phyloP scores from a whole-genome alignment of 1,284 basidiomycete species.

The Microbotryomycetes sp. region DNA sequence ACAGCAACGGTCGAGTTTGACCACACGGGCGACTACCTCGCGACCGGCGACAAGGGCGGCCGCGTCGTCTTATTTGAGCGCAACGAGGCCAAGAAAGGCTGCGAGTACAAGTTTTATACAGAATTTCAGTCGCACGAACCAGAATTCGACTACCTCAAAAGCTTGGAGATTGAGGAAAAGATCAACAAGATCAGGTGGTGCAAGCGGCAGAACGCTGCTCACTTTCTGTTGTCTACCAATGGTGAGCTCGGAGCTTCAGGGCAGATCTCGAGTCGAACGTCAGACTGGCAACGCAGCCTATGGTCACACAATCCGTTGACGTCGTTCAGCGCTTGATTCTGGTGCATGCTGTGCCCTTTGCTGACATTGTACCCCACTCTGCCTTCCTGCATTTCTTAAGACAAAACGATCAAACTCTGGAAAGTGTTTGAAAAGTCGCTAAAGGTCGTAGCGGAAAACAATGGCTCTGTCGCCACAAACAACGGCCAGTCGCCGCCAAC shows the following conservation, averaged over 20 bases:
- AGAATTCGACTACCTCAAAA: constrained; percentile 99
- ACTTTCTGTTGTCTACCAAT: constrained; percentile 95
- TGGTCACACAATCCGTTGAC: too few species aligned
- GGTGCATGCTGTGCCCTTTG: too few species aligned
- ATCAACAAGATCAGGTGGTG: constrained; percentile 99
- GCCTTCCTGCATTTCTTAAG: too few species aligned
- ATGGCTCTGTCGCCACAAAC: constrained; percentile 43
- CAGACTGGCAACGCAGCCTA: too few species aligned
- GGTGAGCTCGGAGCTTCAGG: constrained; percentile 59
- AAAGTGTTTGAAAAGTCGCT: constrained; percentile 99
- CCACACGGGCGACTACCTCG: constrained; percentile 97
- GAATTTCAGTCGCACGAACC: constrained; percentile 99
- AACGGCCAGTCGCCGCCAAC: constrained; percentile 19
- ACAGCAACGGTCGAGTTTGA: constrained; percentile 93
- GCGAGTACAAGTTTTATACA: constrained; percentile 99
- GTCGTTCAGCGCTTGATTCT: too few species aligned
- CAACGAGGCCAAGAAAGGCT: constrained; percentile 98
- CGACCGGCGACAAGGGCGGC: constrained; percentile 98
- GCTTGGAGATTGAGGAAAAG: constrained; percentile 99
- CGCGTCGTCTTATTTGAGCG: constrained; percentile 98
- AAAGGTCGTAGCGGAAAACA: constrained; percentile 93
- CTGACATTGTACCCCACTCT: too few species aligned
- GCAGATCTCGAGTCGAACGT: too few species aligned
- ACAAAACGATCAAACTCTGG: constrained; percentile 99
- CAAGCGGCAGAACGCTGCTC: constrained; percentile 92